Evolutionary conservation across 2,329 filamentous ascomycete species (phyloP).

Genomic region (Thyridium curvatum): DNA sequence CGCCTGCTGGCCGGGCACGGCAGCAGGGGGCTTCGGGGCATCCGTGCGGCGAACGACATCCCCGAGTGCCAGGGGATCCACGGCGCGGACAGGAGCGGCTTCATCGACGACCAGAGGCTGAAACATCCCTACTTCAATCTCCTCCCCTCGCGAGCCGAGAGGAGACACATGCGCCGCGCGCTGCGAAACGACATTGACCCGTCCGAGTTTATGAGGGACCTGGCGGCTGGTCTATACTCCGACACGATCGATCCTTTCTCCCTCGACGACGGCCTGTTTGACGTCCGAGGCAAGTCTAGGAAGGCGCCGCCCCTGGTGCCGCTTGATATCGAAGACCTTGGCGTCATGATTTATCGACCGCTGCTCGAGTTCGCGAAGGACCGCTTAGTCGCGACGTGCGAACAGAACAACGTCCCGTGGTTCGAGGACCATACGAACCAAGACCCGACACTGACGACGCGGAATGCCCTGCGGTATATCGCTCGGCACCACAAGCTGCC

Average conservation of each 20-base stretch:
- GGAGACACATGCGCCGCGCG: conserved; percentile 13
- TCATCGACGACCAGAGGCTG: conserved; percentile 37
- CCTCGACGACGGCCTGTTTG: conserved; percentile 14
- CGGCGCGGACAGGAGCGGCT: conserved; percentile 62
- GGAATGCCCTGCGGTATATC: conserved; percentile 75
- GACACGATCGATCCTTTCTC: conserved; percentile 8
- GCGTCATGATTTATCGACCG: conserved; percentile 62
- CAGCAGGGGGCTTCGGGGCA: conserved; percentile 67
- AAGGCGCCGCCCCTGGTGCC: conserved; percentile 9
- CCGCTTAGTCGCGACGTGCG: conserved; percentile 68
- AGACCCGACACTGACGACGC: conserved; percentile 67
- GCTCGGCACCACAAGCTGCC: conserved; percentile 56
- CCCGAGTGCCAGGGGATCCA: conserved; percentile 77
- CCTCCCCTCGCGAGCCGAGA: conserved; percentile 14
- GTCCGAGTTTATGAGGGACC: conserved; percentile 10
- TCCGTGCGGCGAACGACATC: conserved; percentile 59
- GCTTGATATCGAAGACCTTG: conserved; percentile 51
- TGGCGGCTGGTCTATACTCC: conserved; percentile 6
- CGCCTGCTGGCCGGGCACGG: conserved; percentile 63
- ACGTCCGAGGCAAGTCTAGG: conserved; percentile 6
- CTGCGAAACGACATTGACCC: conserved; percentile 18
- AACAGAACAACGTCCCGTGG: conserved; percentile 62
- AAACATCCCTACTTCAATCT: conserved; percentile 30
- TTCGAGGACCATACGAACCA: conserved; percentile 81
- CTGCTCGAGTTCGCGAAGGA: conserved; percentile 66